Percentiles rank a stretch among this genome's conserved stretches.
These are phyloP conservation scores for Avena insularis DNA, from an alignment of 176 grass and related monocot genomes.

Conservation along the genomic window DNA sequence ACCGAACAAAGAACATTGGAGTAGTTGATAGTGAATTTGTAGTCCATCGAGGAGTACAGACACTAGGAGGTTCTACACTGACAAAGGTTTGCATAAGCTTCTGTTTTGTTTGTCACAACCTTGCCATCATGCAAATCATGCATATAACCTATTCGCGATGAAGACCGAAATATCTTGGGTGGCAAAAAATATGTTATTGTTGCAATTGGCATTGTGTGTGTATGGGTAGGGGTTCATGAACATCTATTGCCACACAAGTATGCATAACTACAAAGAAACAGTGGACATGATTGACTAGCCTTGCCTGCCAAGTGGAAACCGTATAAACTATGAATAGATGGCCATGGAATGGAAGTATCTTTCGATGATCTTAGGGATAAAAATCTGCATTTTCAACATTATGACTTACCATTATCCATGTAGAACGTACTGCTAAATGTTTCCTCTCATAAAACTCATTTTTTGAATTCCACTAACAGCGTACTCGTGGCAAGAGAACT, in stretches of 20 bases:
- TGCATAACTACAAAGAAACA: neutral
- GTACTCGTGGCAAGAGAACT: slow-evolving; percentile 40
- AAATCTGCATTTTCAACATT: slow-evolving; percentile 25
- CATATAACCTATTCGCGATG: slow-evolving; percentile 2
- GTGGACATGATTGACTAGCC: neutral
- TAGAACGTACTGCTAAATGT: neutral
- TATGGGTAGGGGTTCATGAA: neutral
- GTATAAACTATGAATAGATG: slow-evolving; percentile 15
- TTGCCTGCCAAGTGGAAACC: slow-evolving; percentile 10
- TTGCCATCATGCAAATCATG: slow-evolving; percentile 30
- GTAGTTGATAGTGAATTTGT: slow-evolving; percentile 83
- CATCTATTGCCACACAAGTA: neutral
- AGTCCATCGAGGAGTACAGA: slow-evolving; percentile 80
- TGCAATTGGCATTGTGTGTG: neutral
- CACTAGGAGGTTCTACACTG: slow-evolving; percentile 62
- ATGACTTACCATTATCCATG: neutral
- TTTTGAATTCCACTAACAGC: slow-evolving; percentile 40
- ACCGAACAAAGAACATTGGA: slow-evolving; percentile 78
- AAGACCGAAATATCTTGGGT: neutral
- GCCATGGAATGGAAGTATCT: neutral
- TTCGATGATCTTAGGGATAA: slow-evolving; percentile 2
- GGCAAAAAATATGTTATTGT: neutral
- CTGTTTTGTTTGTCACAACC: slow-evolving; percentile 28
- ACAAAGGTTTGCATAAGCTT: slow-evolving; percentile 58
- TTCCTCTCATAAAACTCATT: slow-evolving; percentile 31